These are phyloP conservation scores for Rhexocercosporidium sp. DNA, from an alignment of 2,329 filamentous ascomycete genomes.

Conservation along the genomic window DNA sequence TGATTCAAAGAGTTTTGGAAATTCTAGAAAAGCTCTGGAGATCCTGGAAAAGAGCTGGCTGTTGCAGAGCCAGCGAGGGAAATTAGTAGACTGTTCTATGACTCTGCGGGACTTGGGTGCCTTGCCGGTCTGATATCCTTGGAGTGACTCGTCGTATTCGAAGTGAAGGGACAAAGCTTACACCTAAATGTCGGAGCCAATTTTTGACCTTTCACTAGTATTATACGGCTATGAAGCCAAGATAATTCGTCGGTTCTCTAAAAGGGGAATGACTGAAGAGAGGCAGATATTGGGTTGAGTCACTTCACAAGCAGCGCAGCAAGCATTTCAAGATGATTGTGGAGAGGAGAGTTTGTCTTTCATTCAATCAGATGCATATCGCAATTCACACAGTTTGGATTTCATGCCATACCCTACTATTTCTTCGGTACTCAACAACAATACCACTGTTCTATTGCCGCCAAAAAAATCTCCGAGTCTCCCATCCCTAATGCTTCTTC, in stretches of 20 bases:
- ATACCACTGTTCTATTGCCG: neutral
- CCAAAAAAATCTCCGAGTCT: neutral
- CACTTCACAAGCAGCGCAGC: no score
- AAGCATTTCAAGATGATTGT: no score
- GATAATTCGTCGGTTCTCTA: no score
- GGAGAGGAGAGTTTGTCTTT: no score
- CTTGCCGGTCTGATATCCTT: conserved; percentile 19
- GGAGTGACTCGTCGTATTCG: no score
- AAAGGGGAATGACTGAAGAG: no score
- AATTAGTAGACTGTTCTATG: conserved; percentile 21
- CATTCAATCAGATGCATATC: neutral
- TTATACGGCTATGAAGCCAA: no score
- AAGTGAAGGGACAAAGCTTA: no score
- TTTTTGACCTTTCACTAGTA: no score
- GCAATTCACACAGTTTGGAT: neutral
- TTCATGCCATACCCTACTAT: no score
- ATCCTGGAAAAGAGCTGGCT: conserved; percentile 30
- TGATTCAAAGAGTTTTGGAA: conserved; percentile 25
- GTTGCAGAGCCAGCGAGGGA: conserved; percentile 13
- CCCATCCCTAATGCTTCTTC: neutral
- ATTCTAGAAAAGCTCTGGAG: conserved; percentile 19
- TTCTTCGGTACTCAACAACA: neutral
- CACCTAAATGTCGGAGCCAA: no score
- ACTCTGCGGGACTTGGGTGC: conserved; percentile 19
- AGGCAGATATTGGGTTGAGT: no score